These are phyloP conservation scores for Cryptococcus jaspeensis DNA, from an alignment of 1,284 basidiomycete species.

Conservation along the genomic window DNA sequence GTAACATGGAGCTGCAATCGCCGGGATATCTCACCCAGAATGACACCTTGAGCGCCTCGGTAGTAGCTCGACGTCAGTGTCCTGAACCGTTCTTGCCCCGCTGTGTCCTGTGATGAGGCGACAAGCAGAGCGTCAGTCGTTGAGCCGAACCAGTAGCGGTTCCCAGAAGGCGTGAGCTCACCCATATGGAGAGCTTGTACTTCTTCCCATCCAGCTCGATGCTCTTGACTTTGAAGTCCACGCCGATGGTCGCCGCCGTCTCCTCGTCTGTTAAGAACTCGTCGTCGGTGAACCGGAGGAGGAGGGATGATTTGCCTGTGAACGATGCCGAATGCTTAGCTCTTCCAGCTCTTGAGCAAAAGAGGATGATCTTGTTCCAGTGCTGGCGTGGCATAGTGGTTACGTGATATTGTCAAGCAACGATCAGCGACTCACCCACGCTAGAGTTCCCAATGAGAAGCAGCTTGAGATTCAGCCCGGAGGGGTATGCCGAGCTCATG, in stretches of 20 bases:
- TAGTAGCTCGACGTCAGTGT: slow-evolving; percentile 98
- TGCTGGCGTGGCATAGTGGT: no score
- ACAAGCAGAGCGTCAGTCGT: background rate
- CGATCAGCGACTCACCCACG: slow-evolving; percentile 67
- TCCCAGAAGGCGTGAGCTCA: slow-evolving; percentile 20
- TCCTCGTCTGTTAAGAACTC: slow-evolving; percentile 92
- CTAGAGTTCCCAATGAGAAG: slow-evolving; percentile 74
- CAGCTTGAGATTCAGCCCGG: slow-evolving; percentile 53
- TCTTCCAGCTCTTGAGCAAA: background rate
- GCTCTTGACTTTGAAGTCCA: slow-evolving; percentile 57
- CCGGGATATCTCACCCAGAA: slow-evolving; percentile 70
- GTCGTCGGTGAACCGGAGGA: slow-evolving; percentile 93
- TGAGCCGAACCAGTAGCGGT: background rate
- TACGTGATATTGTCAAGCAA: no score
- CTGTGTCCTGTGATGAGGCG: slow-evolving; percentile 68
- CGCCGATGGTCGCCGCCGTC: slow-evolving; percentile 80
- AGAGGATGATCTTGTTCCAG: background rate
- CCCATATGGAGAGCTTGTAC: slow-evolving; percentile 61
- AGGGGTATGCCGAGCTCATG: slow-evolving; percentile 9
- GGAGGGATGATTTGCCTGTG: slow-evolving; percentile 65
- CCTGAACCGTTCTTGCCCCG: slow-evolving; percentile 94
- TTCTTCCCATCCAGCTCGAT: slow-evolving; percentile 54
- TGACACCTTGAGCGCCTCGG: slow-evolving; percentile 63
- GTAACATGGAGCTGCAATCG: background rate
- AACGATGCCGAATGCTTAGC: background rate